Evolutionary conservation across 192 early-diverging fungal species (phyloP).

Genomic region (Lobosporangium transversale): DNA sequence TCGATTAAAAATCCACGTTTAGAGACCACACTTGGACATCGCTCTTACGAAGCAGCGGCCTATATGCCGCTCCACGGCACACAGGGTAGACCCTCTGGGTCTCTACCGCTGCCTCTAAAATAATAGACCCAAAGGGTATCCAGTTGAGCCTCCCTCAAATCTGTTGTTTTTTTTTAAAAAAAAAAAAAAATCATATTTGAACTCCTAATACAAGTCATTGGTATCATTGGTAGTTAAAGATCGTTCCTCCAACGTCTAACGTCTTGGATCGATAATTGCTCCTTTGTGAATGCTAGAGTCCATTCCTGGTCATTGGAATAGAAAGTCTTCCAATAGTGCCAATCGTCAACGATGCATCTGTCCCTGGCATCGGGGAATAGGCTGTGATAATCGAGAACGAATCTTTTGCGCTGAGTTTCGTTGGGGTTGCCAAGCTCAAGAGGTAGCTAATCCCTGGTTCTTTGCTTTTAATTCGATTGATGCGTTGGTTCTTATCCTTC

Average conservation of each 20-base stretch:
- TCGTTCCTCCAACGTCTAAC: conserved; percentile 2
- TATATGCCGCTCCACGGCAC: too few species aligned
- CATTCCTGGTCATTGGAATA: conserved; percentile 3
- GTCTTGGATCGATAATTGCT: conserved; percentile 1
- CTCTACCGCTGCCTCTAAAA: too few species aligned
- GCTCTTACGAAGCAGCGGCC: too few species aligned
- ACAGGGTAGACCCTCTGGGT: too few species aligned
- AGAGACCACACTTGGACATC: too few species aligned
- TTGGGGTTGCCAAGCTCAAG: background rate
- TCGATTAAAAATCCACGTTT: background rate
- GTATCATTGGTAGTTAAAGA: conserved; percentile 6
- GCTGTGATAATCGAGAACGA: conserved; percentile 7
- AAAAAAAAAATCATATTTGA: background rate
- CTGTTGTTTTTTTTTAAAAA: too few species aligned
- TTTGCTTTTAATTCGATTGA: conserved; percentile 7
- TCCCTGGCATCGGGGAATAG: background rate
- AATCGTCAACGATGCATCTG: conserved; percentile 3
- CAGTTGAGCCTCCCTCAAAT: too few species aligned
- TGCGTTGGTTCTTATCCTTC: conserved; percentile 2
- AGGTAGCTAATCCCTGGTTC: conserved; percentile 1
- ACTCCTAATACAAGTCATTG: background rate
- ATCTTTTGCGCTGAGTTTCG: conserved; percentile 7
- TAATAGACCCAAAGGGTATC: too few species aligned
- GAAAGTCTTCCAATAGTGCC: conserved; percentile 4
- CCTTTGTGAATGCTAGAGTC: conserved; percentile 4